These are phyloP conservation scores for Zasmidium citrigriseum DNA, from an alignment of 2,329 filamentous ascomycete species.

Conservation along the genomic window DNA sequence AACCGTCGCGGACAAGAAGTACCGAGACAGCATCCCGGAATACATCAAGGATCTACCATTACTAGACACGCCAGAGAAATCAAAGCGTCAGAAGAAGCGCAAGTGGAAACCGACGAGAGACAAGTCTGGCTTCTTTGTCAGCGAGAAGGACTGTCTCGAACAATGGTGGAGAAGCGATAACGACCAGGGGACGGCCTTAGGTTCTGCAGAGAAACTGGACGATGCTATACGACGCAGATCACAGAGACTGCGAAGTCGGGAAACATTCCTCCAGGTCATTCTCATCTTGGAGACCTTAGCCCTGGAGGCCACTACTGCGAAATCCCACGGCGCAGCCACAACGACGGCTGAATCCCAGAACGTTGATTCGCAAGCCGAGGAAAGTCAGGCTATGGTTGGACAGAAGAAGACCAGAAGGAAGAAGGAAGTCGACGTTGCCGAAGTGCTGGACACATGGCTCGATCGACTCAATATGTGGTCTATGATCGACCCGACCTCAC, in stretches of 20 bases:
- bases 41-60: slow-evolving; percentile 58
- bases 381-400: slow-evolving; percentile 2
- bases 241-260: slow-evolving; percentile 68
- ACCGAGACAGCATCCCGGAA: slow-evolving; percentile 67
- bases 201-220: slow-evolving; percentile 45
- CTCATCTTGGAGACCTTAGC: slow-evolving; percentile 75
- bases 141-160: slow-evolving; percentile 65
- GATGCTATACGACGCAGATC: slow-evolving; percentile 61
- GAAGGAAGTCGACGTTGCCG: slow-evolving; percentile 66
- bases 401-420: slow-evolving; percentile 48
- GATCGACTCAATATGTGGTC: slow-evolving; percentile 85
- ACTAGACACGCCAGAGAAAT: slow-evolving; percentile 20
- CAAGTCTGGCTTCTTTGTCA: slow-evolving; percentile 68
- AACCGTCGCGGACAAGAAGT: slow-evolving; percentile 75
- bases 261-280: slow-evolving; percentile 80
- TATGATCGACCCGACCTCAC: slow-evolving; percentile 67
- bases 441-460: slow-evolving; percentile 70
- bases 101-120: slow-evolving; percentile 65
- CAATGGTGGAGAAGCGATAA: slow-evolving; percentile 69
- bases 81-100: slow-evolving; percentile 51
- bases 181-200: slow-evolving; percentile 38
- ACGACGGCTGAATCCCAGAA: slow-evolving; percentile 35
- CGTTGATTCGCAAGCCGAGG: slow-evolving; percentile 14
- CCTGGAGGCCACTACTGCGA: slow-evolving; percentile 54
- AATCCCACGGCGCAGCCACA: slow-evolving; percentile 15